Base-by-base conservation (phyloP, 768 basidiomycete genomes). In the Rhodosporidiobolus odoratus region DNA sequence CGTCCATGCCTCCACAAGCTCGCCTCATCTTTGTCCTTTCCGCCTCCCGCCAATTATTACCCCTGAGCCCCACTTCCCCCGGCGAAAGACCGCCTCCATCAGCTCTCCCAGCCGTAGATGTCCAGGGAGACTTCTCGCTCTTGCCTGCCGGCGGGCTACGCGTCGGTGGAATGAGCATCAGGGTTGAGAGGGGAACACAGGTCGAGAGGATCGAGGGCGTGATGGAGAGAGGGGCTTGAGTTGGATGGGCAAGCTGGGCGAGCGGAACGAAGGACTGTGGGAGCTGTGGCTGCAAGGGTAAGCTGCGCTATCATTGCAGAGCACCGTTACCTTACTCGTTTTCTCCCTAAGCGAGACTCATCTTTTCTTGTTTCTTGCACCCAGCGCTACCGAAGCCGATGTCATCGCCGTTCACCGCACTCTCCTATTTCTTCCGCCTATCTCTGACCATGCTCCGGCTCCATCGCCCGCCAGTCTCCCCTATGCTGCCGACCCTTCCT, bases 351-450 rank as follows among this genome's bases (percentile, higher is more conserved):
- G 3, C 32, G 16, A n/a, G 23, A 23, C 38, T 15, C 10, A 27
- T 35, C 1, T 7, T 7, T 9, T 4, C 52, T 34, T n/a, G n/a
- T n/a, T n/a, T n/a, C 37, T 25, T 19, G 1, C 2, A 23, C 19
- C 4, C 37, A 5, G 66, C 27, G 66, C 66, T 2, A 68, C 59
- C 53, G 66, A 68, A 25, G 30, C 32, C 30, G 66, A 68, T 37
- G 21, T 50, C 4, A 2, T 17, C 2, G 66, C 66, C 0, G 53
- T 68, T 0, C 53, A 68, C 19, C 66, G 66, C 23, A 10, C 57
- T 32, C 54, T 62, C 21, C 67, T 58, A 4, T 35, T 34, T 13
- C 35, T 7, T 50, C 48, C 48, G 23, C 15, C 48, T 50, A 9
- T 25, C 48, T n/a, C 48, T 25, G 15, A 17, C 48, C 23, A 50